A percentile compares a stretch with the other conserved stretches of the same genome.
Conservation (phyloP, 257 asterid genomes). For the Petunia secreta region DNA sequence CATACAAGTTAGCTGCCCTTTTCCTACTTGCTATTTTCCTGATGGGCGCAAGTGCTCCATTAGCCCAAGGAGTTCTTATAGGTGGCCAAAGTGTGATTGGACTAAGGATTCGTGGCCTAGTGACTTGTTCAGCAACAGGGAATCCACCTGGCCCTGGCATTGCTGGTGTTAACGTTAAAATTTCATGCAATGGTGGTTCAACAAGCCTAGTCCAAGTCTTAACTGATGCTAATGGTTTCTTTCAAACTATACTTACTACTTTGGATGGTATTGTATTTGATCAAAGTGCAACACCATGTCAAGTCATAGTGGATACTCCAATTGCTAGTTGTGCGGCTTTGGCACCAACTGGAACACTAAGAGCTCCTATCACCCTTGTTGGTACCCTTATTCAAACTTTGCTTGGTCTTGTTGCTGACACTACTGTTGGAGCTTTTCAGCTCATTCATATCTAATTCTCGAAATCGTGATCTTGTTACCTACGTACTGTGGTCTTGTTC, state of each 20-base stretch:
- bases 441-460: not conserved
- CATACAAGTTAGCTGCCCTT: constrained; percentile 15
- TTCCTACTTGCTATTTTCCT: constrained; percentile 1
- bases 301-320: constrained; percentile 19
- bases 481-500: not conserved
- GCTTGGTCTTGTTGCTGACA: constrained; percentile 23
- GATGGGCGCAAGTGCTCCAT: not conserved
- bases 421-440: constrained; percentile 16
- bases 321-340: constrained; percentile 19
- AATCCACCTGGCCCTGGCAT: constrained; percentile 18
- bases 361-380: constrained; percentile 21
- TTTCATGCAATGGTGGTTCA: constrained; percentile 25
- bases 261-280: constrained; percentile 12
- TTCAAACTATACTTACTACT: not conserved
- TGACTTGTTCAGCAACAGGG: constrained; percentile 3
- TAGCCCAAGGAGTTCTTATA: not conserved
- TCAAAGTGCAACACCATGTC: constrained; percentile 2
- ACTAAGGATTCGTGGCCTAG: constrained; percentile 2
- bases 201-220: not conserved
- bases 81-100: constrained; percentile 13
- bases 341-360: constrained; percentile 12
- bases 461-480: no score
- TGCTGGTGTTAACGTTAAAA: constrained; percentile 26
- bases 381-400: constrained; percentile 12
- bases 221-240: constrained; percentile 24